Evolutionary conservation across 1,139 yeast genomes (phyloP), one percentile per base, ranked within the genome.

Genomic region (Saccharomyces hybrid): DNA sequence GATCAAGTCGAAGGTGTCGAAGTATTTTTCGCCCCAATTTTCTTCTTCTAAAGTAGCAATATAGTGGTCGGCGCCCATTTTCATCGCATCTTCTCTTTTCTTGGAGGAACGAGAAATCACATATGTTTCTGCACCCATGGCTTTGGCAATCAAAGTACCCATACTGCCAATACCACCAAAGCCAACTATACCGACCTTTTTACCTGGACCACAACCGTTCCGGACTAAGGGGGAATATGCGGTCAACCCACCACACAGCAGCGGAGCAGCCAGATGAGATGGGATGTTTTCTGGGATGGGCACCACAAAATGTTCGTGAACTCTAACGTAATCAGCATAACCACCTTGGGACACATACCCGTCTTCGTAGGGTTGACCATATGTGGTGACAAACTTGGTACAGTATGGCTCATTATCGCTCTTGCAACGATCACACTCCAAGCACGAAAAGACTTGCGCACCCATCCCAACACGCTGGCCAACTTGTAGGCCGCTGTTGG

Each of bases 111-210:
- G 74, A 21, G 84, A 79, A 63, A 81, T 74, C 2, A 81, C 83
- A 57, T 74, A 73, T 12, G 80, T 83, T 59, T 80, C 77, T 24
- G 83, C 82, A 44, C 84, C 85, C 60, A 81, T 64, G 5, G 84
- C 84, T 59, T 77, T 75, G 52, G 84, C 78, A 60, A 80, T 75
- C 72, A 78, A 76, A 57, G 81, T 72, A 42, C 82, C 83, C 78
- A 80, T 76, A 69, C 80, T 84, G 44, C 86, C 86, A 59, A 81
- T 71, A 49, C 85, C 85, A 61, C 86, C 86, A 58, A 81, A 73
- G 58, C 86, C 85, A 57, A 79, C 72, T 60, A 81, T 71, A 55
- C 81, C 85, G 52, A 81, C 82, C 51, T 71, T 74, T 54, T 78
- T 75, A 52, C 70, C 69, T 52, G 72, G 72, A 55, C 73, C 78